These are phyloP conservation scores for Colletotrichum australisinense DNA, from an alignment of 2,329 filamentous ascomycete genomes.

Conservation along the genomic window DNA sequence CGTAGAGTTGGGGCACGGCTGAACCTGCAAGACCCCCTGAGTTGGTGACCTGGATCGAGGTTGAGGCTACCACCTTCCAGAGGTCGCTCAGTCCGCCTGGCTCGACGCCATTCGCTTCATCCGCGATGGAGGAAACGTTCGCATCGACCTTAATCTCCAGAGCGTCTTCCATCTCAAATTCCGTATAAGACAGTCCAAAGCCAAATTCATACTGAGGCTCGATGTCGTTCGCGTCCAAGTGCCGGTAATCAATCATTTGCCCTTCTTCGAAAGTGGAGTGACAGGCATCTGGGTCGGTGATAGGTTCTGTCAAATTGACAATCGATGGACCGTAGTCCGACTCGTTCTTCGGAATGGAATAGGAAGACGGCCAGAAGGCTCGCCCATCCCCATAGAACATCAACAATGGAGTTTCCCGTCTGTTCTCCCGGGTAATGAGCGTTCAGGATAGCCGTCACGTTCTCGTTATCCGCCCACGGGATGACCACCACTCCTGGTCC, in stretches of 20 bases:
- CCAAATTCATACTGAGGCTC: conserved; percentile 66
- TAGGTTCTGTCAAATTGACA: conserved; percentile 59
- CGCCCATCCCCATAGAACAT: neutral
- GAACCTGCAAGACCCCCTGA: conserved; percentile 63
- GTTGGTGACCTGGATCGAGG: conserved; percentile 71
- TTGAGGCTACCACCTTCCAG: conserved; percentile 70
- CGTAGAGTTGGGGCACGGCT: conserved; percentile 67
- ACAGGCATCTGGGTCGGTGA: conserved; percentile 37
- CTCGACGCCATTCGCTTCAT: conserved; percentile 12
- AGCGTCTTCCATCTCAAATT: conserved; percentile 47
- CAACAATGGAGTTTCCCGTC: neutral
- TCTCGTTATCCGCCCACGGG: neutral
- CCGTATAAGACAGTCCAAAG: conserved; percentile 66
- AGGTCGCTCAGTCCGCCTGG: conserved; percentile 61
- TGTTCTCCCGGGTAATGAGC: neutral
- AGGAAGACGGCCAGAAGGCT: neutral
- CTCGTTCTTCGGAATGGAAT: neutral
- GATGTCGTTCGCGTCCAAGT: conserved; percentile 61
- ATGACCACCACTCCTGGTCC: neutral
- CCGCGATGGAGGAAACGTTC: neutral
- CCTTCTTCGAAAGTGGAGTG: conserved; percentile 58
- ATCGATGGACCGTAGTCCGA: conserved; percentile 33
- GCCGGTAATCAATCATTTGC: conserved; percentile 65
- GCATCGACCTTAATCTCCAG: neutral
- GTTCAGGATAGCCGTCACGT: neutral